Percentiles rank a stretch among this genome's conserved stretches.
Conservation (phyloP, 192 early-diverging fungal genomes). For the Obelidium mucronatum region DNA sequence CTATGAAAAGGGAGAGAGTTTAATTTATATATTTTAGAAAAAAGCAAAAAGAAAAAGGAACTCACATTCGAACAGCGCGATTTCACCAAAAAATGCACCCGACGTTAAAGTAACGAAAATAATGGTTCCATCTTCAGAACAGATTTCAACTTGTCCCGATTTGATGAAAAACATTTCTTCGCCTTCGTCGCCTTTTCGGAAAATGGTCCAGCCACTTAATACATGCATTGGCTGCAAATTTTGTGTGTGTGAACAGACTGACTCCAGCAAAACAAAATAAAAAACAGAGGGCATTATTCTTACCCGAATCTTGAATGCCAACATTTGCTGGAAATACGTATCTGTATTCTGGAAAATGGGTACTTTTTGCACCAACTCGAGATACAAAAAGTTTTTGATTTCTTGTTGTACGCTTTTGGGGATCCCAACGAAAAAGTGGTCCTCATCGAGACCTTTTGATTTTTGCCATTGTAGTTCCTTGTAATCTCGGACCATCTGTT, state of each 20-base stretch:
- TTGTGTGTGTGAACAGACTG: background rate
- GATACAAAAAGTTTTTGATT: conserved; percentile 47
- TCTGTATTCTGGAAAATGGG: conserved; percentile 42
- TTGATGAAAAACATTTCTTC: conserved; percentile 50
- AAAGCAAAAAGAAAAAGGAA: background rate
- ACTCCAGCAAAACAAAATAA: background rate
- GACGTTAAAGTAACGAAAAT: conserved; percentile 27
- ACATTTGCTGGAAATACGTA: conserved; percentile 36
- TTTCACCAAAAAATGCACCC: conserved; percentile 42
- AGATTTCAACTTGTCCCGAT: conserved; percentile 40
- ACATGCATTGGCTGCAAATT: conserved; percentile 43
- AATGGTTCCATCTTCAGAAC: conserved; percentile 27
- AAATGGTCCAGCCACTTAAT: conserved; percentile 39
- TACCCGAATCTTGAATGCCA: conserved; percentile 47
- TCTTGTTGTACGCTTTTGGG: conserved; percentile 44
- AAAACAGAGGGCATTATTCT: conserved; percentile 1
- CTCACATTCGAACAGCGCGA: conserved; percentile 43
- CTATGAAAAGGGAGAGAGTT: conserved; percentile 3
- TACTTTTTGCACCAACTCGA: conserved; percentile 46
- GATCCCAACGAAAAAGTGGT: conserved; percentile 41
- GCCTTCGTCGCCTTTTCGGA: conserved; percentile 46
- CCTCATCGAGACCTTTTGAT: conserved; percentile 43
- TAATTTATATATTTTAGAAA: background rate
- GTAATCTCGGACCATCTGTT: conserved; percentile 42
- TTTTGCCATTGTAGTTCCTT: conserved; percentile 48